These are phyloP conservation scores for Leishmania arabica DNA, from an alignment of 208 protist species.

Conservation along the genomic window DNA sequence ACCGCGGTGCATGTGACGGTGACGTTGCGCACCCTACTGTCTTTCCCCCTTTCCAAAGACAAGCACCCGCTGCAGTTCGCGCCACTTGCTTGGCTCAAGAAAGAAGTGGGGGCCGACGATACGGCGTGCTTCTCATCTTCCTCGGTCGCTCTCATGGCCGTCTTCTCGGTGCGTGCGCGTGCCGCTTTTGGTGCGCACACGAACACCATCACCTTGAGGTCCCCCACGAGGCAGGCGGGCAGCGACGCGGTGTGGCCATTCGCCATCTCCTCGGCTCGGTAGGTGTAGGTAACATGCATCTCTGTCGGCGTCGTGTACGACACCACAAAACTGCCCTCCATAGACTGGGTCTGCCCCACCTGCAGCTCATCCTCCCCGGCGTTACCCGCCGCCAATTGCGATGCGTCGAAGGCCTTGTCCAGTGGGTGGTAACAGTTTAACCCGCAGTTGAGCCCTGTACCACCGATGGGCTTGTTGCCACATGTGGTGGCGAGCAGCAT, in stretches of 20 bases:
- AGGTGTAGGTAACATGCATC: slow-evolving; percentile 19
- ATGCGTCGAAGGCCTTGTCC: slow-evolving; percentile 35
- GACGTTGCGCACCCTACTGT: slow-evolving; percentile 44
- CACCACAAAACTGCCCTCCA: slow-evolving; percentile 49
- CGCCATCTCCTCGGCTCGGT: slow-evolving; percentile 11
- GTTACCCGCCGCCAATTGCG: slow-evolving; percentile 27
- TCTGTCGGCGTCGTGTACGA: slow-evolving; percentile 22
- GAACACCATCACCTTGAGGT: slow-evolving; percentile 30
- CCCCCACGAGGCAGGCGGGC: slow-evolving; percentile 24
- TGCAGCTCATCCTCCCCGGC: slow-evolving; percentile 12
- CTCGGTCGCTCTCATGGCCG: neutral
- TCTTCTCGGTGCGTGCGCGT: slow-evolving; percentile 23
- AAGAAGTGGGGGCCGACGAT: neutral
- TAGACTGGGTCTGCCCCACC: slow-evolving; percentile 28
- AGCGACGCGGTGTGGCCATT: slow-evolving; percentile 27
- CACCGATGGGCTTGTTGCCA: slow-evolving; percentile 74
- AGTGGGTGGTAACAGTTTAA: slow-evolving; percentile 71
- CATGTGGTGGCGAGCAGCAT: slow-evolving; percentile 64
- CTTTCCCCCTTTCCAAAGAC: slow-evolving; percentile 8
- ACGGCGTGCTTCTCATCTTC: neutral
- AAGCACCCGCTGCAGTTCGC: neutral
- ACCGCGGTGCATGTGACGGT: slow-evolving; percentile 14
- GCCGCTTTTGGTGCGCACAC: slow-evolving; percentile 32
- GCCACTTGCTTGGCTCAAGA: neutral
- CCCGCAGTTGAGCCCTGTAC: slow-evolving; percentile 63